Conservation (phyloP, 2,329 filamentous ascomycete species). For the Sporothrix luriei region DNA sequence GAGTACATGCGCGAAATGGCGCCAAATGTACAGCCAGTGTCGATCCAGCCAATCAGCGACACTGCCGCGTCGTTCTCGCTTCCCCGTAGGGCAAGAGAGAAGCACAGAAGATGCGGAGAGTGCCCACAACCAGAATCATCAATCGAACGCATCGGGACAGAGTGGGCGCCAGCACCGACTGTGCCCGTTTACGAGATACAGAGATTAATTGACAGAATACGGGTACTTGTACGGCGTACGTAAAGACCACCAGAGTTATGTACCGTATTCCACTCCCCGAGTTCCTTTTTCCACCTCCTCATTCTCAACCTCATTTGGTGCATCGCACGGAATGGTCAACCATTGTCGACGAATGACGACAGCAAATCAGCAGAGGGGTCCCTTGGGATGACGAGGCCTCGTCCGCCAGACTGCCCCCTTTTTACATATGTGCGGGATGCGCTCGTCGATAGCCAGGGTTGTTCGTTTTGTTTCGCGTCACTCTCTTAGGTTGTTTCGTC, state of each 20-base stretch:
- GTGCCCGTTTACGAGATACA: neutral
- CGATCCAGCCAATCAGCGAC: constrained; percentile 12
- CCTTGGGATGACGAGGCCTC: constrained; percentile 26
- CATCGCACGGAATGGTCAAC: constrained; percentile 4
- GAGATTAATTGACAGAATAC: neutral
- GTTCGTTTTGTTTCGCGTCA: constrained; percentile 22
- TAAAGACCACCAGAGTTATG: neutral
- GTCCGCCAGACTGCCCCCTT: constrained; percentile 20
- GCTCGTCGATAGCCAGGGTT: constrained; percentile 15
- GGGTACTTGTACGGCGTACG: neutral
- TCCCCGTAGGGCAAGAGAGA: constrained; percentile 5
- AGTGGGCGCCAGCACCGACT: constrained; percentile 12
- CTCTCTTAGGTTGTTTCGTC: neutral
- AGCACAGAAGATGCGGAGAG: constrained; percentile 7
- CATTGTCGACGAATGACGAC: neutral
- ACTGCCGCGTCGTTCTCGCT: constrained; percentile 8
- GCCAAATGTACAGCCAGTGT: constrained; percentile 2
- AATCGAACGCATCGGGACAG: constrained; percentile 9
- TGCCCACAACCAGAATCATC: constrained; percentile 10
- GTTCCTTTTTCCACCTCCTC: neutral
- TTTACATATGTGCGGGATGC: constrained; percentile 1
- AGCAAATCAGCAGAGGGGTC: constrained; percentile 5
- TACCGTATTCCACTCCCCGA: neutral
- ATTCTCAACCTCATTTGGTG: constrained; percentile 16
- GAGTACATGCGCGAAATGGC: constrained; percentile 11